Evolutionary conservation across 495 filamentous ascomycete species (phyloP), one percentile per base, ranked within the genome.

Genomic region (Hypoxylon lienhwacheense): DNA sequence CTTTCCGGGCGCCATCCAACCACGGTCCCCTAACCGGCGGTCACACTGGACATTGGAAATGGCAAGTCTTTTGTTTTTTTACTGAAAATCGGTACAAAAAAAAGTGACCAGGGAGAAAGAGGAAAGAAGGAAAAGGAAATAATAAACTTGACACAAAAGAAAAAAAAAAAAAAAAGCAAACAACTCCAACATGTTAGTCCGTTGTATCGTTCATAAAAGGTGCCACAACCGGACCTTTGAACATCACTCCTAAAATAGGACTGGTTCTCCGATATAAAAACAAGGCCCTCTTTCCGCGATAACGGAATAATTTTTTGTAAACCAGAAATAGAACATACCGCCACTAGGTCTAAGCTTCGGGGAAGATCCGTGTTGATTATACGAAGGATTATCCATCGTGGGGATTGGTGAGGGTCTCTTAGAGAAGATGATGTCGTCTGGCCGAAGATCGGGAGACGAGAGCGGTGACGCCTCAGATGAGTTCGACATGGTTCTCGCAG

Each of bases 381-480:
- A 12, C 7, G 53, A 52, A 7, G 49, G 26, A 24, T 58, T 49
- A 39, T 67, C 62, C 31, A 52, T 39, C 28, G 24, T 16, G 32
- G 43, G 26, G 29, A 37, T 48, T 19, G 65, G 65, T 14, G 65
- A 67, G 1, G 64, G 50, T 53, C 53, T 61, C 17, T 60, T 49
- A 26, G 64, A 66, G 53, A 66, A 64, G 33, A 64, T 36, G 11
- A 64, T 47, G 35, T 66, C 64, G 19, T 64, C 64, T 32, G 55
- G 51, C 50, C 64, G 56, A 12, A 56, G 25, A 20, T 65, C 65
- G 32, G 62, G 69, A 25, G 53, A 59, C 29, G 47, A 54, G 28
- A 51, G 64, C 48, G 65, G 62, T 20, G 66, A 68, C 7, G 41
- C 52, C 39, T 68, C 70, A 6, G 71, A 70, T 8, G 72, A 73